Percentiles rank a stretch among this genome's conserved stretches.
These are phyloP conservation scores for Stereum hirsutum DNA, from an alignment of 1,284 basidiomycete genomes.

Conservation along the genomic window DNA sequence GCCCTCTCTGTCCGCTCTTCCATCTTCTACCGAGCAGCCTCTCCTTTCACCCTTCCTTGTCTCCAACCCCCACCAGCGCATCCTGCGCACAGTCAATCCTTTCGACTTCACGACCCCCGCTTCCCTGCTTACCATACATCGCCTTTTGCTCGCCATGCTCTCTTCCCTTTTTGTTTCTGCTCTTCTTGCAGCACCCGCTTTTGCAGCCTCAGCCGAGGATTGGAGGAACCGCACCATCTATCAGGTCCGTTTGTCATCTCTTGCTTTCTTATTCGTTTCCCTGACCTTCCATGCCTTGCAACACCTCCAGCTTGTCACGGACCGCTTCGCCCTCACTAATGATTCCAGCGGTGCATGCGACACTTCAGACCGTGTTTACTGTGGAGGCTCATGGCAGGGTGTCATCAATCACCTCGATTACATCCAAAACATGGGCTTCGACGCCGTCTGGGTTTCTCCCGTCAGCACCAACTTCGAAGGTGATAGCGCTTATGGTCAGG, in stretches of 20 bases:
- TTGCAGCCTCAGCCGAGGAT: slow-evolving; percentile 17
- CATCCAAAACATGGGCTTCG: slow-evolving; percentile 71
- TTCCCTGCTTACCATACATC: no score
- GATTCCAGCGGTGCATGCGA: slow-evolving; percentile 41
- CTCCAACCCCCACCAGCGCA: no score
- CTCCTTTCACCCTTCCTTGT: no score
- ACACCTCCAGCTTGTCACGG: slow-evolving; percentile 58
- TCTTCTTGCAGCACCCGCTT: slow-evolving; percentile 2
- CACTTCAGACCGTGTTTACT: slow-evolving; percentile 41
- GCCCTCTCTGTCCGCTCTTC: no score
- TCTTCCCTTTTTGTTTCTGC: not conserved
- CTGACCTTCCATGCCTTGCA: not conserved
- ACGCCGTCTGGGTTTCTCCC: slow-evolving; percentile 66
- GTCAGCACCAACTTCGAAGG: slow-evolving; percentile 67
- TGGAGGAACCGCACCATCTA: slow-evolving; percentile 24
- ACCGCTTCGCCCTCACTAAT: slow-evolving; percentile 52
- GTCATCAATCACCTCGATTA: slow-evolving; percentile 74
- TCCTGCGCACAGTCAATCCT: no score
- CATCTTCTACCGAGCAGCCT: no score
- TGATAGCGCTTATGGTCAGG: slow-evolving; percentile 55
- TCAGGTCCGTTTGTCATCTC: slow-evolving; percentile 14
- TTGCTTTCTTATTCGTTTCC: slow-evolving; percentile 12
- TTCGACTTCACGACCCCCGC: no score
- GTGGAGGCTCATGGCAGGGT: slow-evolving; percentile 75
- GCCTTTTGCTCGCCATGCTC: not conserved